These are phyloP conservation scores for Candida vaughaniae DNA, from an alignment of 805 yeast species.

Conservation along the genomic window DNA sequence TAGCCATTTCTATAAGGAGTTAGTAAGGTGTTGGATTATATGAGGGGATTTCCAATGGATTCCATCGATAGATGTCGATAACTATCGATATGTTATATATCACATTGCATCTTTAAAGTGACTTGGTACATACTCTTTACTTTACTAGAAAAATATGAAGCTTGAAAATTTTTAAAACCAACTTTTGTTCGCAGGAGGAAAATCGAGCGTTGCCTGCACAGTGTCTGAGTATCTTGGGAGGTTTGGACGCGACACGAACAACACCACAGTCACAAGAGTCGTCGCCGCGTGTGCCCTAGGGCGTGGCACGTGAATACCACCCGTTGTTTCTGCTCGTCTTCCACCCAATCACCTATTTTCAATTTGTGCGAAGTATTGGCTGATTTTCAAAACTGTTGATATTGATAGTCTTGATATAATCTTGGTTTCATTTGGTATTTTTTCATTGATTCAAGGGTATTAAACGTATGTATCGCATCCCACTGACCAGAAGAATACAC, in stretches of 20 bases:
- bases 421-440: too few relatives aligned
- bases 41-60: too few relatives aligned
- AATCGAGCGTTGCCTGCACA: neutral
- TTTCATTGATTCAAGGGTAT: too few relatives aligned
- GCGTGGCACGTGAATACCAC: constrained; percentile 1
- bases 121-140: constrained; percentile 12
- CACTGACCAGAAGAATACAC: too few relatives aligned
- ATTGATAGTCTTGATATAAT: too few relatives aligned
- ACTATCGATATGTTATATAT: too few relatives aligned
- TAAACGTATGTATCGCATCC: too few relatives aligned
- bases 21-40: constrained; percentile 18
- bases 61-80: too few relatives aligned
- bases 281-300: constrained; percentile 1
- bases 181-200: constrained; percentile 3
- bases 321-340: too few relatives aligned
- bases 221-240: too few relatives aligned
- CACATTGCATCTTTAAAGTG: too few relatives aligned
- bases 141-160: constrained; percentile 7
- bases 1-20: constrained; percentile 70
- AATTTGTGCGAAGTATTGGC: constrained; percentile 9
- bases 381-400: constrained; percentile 9
- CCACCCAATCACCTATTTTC: constrained; percentile 9
- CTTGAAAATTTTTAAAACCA: constrained; percentile 8
- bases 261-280: constrained; percentile 1
- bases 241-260: neutral